These are phyloP conservation scores for Pseudotsuga menziesii DNA, from an alignment of 75 land plant genomes.

Conservation along the genomic window DNA sequence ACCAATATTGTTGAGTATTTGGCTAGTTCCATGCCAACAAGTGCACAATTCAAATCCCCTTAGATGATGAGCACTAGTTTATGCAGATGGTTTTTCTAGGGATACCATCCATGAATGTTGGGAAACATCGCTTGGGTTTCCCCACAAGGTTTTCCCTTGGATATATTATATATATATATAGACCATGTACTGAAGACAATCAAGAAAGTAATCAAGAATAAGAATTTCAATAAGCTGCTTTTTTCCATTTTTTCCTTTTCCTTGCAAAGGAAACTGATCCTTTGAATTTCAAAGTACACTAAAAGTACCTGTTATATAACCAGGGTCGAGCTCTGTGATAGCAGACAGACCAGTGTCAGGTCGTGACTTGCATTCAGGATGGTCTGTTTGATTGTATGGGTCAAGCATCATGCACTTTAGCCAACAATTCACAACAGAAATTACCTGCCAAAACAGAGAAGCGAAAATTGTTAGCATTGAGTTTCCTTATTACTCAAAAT, in stretches of 20 bases:
- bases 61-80: too few relatives aligned
- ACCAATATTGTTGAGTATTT: too few relatives aligned
- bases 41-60: too few relatives aligned
- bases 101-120: too few relatives aligned
- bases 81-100: too few relatives aligned
- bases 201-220: background rate
- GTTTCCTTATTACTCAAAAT: background rate
- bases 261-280: background rate
- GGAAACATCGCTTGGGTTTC: too few relatives aligned
- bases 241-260: background rate
- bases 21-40: too few relatives aligned
- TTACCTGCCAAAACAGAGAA: conserved; percentile 47
- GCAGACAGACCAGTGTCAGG: conserved; percentile 98
- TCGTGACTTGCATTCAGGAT: conserved; percentile 97
- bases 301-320: conserved; percentile 87
- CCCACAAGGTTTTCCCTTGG: too few relatives aligned
- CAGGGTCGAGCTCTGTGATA: conserved; percentile 97
- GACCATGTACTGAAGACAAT: background rate
- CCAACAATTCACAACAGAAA: conserved; percentile 98
- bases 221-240: background rate
- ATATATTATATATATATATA: too few relatives aligned
- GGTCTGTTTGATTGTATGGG: conserved; percentile 94
- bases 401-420: conserved; percentile 95
- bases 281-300: background rate
- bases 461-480: background rate